Evolutionary conservation across 352 stramenopile species (phyloP).

Genomic region (Aphanomyces invadans): DNA sequence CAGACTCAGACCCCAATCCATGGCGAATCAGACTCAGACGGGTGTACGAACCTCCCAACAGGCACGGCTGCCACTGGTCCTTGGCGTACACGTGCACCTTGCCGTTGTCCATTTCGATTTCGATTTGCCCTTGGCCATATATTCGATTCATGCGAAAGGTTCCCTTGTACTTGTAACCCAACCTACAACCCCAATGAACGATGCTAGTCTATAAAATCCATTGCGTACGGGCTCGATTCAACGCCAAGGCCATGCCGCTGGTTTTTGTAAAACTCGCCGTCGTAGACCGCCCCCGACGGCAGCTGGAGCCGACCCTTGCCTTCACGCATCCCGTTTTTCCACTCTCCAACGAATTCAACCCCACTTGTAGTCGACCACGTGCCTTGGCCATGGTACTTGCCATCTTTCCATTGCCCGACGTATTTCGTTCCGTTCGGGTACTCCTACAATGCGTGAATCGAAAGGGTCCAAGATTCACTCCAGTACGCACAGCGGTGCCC

Average conservation of each 20-base stretch:
- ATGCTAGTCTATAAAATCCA: neutral
- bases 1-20: neutral
- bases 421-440: conserved; percentile 44
- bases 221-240: conserved; percentile 41
- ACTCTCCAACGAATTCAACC: conserved; percentile 53
- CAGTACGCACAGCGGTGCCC: conserved; percentile 44
- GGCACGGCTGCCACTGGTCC: conserved; percentile 43
- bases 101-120: conserved; percentile 36
- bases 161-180: conserved; percentile 52
- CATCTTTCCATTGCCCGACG: conserved; percentile 41
- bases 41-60: conserved; percentile 35
- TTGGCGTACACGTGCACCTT: conserved; percentile 35
- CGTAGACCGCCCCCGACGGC: conserved; percentile 41
- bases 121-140: conserved; percentile 38
- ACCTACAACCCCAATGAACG: neutral
- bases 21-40: neutral
- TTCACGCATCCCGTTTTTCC: conserved; percentile 36
- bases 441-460: neutral
- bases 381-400: conserved; percentile 61
- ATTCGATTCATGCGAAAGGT: conserved; percentile 52
- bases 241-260: conserved; percentile 49
- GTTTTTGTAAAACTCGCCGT: conserved; percentile 61
- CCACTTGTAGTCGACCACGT: conserved; percentile 39
- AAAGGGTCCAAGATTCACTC: too few relatives aligned
- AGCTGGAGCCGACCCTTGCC: conserved; percentile 40